phyloP scores from a whole-genome alignment of 495 filamentous ascomycete genomes.

The Choiromyces venosus region DNA sequence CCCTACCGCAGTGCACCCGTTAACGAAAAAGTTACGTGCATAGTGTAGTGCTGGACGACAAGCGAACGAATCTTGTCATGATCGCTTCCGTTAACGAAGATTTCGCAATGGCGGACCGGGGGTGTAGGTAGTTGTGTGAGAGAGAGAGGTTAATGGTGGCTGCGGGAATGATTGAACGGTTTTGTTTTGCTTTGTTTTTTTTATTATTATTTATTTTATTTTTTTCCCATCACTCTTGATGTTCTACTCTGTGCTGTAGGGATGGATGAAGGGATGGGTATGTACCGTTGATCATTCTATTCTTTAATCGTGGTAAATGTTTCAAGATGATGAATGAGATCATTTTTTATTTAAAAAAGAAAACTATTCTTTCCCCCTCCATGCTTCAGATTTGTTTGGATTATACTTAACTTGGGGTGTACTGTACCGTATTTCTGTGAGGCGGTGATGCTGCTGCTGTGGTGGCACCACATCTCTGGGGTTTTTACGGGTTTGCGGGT shows the following conservation, averaged over 20 bases:
- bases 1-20: slow-evolving; percentile 8
- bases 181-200: slow-evolving; percentile 9
- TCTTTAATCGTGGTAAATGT: neutral
- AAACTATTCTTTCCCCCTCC: neutral
- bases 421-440: neutral
- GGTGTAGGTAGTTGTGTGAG: slow-evolving; percentile 21
- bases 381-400: neutral
- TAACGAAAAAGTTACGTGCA: slow-evolving; percentile 1
- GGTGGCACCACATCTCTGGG: too few species aligned
- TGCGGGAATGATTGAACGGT: neutral
- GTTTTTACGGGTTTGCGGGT: neutral
- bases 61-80: slow-evolving; percentile 27
- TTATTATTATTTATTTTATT: slow-evolving; percentile 5
- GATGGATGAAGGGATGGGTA: neutral
- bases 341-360: too few species aligned
- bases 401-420: neutral
- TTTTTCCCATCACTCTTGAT: neutral
- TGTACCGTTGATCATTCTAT: slow-evolving; percentile 2
- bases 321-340: too few species aligned
- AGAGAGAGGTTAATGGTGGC: neutral
- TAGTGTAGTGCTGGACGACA: neutral
- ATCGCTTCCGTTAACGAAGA: slow-evolving; percentile 12
- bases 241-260: neutral
- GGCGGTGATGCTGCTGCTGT: neutral
- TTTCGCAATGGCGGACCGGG: slow-evolving; percentile 11